These are phyloP conservation scores for Aspergillus leporis DNA, from an alignment of 495 filamentous ascomycete species.

Conservation along the genomic window DNA sequence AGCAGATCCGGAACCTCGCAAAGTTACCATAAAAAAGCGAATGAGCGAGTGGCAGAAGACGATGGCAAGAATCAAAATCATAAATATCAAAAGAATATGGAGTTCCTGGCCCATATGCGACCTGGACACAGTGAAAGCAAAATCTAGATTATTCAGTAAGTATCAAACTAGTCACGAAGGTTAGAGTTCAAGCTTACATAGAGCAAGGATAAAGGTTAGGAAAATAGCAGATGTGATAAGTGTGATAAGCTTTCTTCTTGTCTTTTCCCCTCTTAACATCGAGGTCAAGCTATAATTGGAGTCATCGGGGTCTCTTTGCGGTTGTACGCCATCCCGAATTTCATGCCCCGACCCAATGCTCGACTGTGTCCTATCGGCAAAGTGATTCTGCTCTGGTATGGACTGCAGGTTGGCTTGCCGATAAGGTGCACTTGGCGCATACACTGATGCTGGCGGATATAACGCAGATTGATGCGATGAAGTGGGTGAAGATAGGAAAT, in stretches of 20 bases:
- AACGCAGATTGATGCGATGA: not conserved
- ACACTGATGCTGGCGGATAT: not conserved
- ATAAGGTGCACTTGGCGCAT: slow-evolving; percentile 8
- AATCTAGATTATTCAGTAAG: slow-evolving; percentile 49
- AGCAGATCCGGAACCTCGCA: slow-evolving; percentile 39
- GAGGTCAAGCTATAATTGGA: slow-evolving; percentile 35
- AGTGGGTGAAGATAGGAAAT: not conserved
- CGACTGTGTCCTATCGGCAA: not conserved
- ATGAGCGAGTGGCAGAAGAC: slow-evolving; percentile 79
- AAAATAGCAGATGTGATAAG: slow-evolving; percentile 58
- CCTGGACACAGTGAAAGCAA: slow-evolving; percentile 64
- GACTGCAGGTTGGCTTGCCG: slow-evolving; percentile 8
- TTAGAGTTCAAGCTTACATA: slow-evolving; percentile 50
- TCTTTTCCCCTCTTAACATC: slow-evolving; percentile 51
- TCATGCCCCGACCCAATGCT: not conserved
- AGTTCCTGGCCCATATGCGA: slow-evolving; percentile 58
- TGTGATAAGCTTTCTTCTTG: slow-evolving; percentile 56
- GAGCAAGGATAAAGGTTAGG: slow-evolving; percentile 52
- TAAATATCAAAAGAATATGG: slow-evolving; percentile 73
- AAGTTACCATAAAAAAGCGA: slow-evolving; percentile 64
- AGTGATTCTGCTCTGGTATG: not conserved
- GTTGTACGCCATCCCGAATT: not conserved
- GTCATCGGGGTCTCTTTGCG: not conserved
- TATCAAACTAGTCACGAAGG: not conserved
- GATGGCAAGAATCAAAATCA: slow-evolving; percentile 70